Conservation (phyloP, 352 stramenopile species). For the Phytophthora fragariaefolia region DNA sequence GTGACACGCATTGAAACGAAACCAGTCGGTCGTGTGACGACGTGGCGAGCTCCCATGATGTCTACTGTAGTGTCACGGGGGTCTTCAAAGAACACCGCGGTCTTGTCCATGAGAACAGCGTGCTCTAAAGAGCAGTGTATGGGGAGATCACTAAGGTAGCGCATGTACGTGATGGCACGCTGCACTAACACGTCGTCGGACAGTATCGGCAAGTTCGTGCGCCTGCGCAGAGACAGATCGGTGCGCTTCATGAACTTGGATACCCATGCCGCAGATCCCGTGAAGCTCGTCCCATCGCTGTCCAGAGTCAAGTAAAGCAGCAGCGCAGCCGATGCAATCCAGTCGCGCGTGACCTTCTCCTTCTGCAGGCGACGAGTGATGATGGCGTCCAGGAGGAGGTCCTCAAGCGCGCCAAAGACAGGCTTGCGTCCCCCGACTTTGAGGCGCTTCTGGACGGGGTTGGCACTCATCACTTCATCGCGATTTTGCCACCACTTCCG, state of each 20-base stretch:
- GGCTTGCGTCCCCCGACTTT: background rate
- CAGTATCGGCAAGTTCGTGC: background rate
- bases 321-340: background rate
- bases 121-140: background rate
- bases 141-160: background rate
- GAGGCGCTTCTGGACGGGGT: background rate
- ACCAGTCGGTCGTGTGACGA: background rate
- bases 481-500: background rate
- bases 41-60: too few relatives aligned
- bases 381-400: background rate
- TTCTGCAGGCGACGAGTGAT: background rate
- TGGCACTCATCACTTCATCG: background rate
- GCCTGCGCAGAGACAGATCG: background rate
- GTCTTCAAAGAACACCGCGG: background rate
- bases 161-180: constrained; percentile 2
- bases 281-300: background rate
- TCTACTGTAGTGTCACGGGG: too few relatives aligned
- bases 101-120: background rate
- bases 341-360: background rate
- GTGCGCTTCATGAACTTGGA: constrained; percentile 1
- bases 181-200: background rate
- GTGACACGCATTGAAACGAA: background rate
- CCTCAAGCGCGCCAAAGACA: background rate
- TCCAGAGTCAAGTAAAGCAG: background rate
- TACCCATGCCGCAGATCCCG: background rate